Evolutionary conservation across 768 basidiomycete species (phyloP).

Genomic region (Suillus lakei): DNA sequence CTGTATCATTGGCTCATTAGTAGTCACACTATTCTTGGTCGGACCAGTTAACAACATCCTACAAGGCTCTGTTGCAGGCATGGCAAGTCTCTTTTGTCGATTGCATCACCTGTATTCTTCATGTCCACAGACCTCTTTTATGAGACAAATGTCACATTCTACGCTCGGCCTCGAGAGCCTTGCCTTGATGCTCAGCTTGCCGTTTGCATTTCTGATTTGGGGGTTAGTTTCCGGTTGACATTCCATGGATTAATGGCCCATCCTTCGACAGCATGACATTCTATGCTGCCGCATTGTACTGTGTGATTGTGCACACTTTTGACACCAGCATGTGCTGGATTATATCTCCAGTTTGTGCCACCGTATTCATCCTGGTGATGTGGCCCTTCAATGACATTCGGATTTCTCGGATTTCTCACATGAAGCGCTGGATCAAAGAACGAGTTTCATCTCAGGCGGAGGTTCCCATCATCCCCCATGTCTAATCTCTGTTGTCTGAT

Average conservation of each 20-base stretch:
- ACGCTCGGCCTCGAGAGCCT: conserved; percentile 31
- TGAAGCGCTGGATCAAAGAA: not conserved
- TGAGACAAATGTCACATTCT: conserved; percentile 15
- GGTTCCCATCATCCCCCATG: no score
- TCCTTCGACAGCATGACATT: conserved; percentile 7
- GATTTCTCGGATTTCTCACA: not conserved
- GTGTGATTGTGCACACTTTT: conserved; percentile 3
- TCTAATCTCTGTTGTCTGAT: no score
- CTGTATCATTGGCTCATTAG: conserved; percentile 38
- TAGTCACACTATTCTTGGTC: conserved; percentile 41
- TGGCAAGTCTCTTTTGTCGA: conserved; percentile 28
- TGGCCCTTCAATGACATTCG: conserved; percentile 9
- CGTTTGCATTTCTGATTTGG: conserved; percentile 38
- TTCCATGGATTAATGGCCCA: not conserved
- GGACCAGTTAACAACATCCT: conserved; percentile 39
- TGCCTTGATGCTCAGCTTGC: conserved; percentile 37
- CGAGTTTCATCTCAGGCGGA: no score
- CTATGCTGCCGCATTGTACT: conserved; percentile 10
- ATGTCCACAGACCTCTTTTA: conserved; percentile 29
- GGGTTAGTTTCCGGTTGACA: conserved; percentile 22
- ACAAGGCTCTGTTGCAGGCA: conserved; percentile 25
- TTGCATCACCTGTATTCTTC: not conserved
- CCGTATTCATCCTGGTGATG: conserved; percentile 2
- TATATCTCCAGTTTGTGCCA: conserved; percentile 2
- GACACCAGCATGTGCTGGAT: not conserved